These are phyloP conservation scores for Coelastrella sp. DNA, from an alignment of 139 green algal species.

Conservation along the genomic window DNA sequence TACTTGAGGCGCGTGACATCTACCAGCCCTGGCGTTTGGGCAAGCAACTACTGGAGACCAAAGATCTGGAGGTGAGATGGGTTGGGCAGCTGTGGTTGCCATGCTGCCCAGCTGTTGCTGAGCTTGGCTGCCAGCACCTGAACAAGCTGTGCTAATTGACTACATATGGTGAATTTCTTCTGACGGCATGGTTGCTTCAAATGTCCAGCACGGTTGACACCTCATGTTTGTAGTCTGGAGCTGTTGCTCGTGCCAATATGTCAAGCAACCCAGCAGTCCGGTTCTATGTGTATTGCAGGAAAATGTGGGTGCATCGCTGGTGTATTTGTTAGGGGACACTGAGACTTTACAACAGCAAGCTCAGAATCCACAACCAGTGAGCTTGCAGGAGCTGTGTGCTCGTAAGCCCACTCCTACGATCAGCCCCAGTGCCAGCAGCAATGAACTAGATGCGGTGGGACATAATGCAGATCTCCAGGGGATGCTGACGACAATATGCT, in stretches of 20 bases:
- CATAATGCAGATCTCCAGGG: not conserved
- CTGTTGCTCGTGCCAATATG: not conserved
- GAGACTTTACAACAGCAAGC: slow-evolving; percentile 25
- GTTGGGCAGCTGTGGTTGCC: not conserved
- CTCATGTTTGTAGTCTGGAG: not conserved
- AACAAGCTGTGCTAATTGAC: not conserved
- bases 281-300: slow-evolving; percentile 35
- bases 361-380: slow-evolving; percentile 15
- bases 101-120: not conserved
- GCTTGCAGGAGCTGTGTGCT: slow-evolving; percentile 12
- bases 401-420: slow-evolving; percentile 5
- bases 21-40: slow-evolving; percentile 66
- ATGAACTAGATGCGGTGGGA: not conserved
- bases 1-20: slow-evolving; percentile 67
- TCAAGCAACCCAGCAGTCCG: not conserved
- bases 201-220: no score
- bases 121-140: not conserved
- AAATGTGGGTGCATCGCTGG: slow-evolving; percentile 58
- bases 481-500: slow-evolving; percentile 9
- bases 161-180: not conserved
- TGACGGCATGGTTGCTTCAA: no score
- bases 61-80: slow-evolving; percentile 53
- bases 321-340: slow-evolving; percentile 60
- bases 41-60: slow-evolving; percentile 61
- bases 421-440: slow-evolving; percentile 39